Conservation (phyloP, 345 rosid species). For the Eucalyptus regnans region DNA sequence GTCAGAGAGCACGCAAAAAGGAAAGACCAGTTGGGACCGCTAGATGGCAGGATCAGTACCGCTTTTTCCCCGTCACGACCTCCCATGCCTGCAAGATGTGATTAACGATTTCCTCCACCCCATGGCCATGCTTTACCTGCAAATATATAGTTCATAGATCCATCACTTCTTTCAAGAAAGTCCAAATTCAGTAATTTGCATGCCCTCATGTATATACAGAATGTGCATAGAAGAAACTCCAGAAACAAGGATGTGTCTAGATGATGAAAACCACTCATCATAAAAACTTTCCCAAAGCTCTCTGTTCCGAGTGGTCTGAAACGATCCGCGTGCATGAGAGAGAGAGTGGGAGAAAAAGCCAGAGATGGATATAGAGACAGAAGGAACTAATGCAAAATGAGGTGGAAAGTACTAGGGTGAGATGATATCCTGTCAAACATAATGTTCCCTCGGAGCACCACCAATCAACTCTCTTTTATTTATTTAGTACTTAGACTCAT, state of each 20-base stretch:
- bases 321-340: neutral
- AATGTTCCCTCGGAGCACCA: neutral
- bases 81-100: constrained; percentile 77
- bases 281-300: neutral
- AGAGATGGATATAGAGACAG: neutral
- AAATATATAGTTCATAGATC: neutral
- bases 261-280: neutral
- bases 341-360: neutral
- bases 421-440: neutral
- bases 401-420: neutral
- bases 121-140: constrained; percentile 81
- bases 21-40: neutral
- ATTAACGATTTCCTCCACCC: constrained; percentile 69
- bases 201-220: neutral
- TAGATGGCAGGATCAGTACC: constrained; percentile 2
- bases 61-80: constrained; percentile 57
- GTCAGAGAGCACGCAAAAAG: neutral
- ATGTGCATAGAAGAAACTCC: neutral
- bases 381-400: neutral
- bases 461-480: neutral
- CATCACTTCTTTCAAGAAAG: neutral
- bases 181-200: neutral
- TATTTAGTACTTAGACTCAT: neutral
- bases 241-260: neutral
- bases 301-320: neutral